These are phyloP conservation scores for Linum tenue DNA, from an alignment of 345 rosid species.

Conservation along the genomic window DNA sequence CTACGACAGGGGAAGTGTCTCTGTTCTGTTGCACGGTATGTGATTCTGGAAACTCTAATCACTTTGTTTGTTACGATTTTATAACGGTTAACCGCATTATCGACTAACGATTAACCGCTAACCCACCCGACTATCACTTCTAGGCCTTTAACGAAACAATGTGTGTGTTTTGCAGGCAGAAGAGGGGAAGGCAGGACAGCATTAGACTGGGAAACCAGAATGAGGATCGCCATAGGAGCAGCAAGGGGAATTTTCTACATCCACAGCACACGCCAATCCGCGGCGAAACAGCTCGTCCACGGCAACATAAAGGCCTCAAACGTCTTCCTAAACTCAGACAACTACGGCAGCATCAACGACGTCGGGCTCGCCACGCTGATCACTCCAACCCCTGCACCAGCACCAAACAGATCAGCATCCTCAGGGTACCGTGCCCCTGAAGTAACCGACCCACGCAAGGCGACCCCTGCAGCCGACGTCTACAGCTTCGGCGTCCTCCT, in stretches of 20 bases:
- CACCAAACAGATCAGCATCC: not conserved
- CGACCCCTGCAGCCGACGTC: constrained; percentile 23
- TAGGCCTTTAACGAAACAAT: not conserved
- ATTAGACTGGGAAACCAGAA: constrained; percentile 26
- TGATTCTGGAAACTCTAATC: not conserved
- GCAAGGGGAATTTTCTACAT: constrained; percentile 22
- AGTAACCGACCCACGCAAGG: constrained; percentile 22
- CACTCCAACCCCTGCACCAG: constrained; percentile 15
- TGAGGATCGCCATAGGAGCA: constrained; percentile 21
- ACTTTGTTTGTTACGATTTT: not conserved
- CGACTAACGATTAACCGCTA: no score
- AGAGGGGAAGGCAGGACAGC: constrained; percentile 18
- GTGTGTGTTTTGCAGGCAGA: constrained; percentile 14
- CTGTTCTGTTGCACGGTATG: constrained; percentile 22
- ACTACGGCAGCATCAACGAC: constrained; percentile 22
- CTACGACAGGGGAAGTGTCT: constrained; percentile 20
- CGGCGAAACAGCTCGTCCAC: constrained; percentile 18
- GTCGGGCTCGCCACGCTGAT: constrained; percentile 20
- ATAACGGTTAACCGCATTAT: not conserved
- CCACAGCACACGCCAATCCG: constrained; percentile 18
- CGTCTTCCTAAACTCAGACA: constrained; percentile 19
- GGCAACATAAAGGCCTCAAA: constrained; percentile 32
- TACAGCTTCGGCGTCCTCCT: constrained; percentile 26
- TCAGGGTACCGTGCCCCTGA: constrained; percentile 28
- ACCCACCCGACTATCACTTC: no score